Percentiles rank a stretch among this genome's conserved stretches.
Conservation (phyloP, 2,329 filamentous ascomycete species). For the Simplicillium aogashimaense region DNA sequence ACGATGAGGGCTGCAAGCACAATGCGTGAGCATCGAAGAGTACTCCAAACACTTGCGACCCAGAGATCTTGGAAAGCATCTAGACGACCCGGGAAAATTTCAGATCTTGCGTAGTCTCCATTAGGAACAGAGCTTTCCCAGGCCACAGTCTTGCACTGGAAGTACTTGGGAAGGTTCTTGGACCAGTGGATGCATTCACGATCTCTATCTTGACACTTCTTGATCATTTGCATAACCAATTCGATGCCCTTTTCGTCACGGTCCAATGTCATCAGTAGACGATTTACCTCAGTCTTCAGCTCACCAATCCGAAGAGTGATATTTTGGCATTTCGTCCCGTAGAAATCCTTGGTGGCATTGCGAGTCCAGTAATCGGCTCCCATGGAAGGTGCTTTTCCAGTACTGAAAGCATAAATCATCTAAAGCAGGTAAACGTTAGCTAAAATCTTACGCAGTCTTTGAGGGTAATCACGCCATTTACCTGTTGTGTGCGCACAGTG, state of each 20-base stretch:
- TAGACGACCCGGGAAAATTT: slow-evolving; percentile 50
- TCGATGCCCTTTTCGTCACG: slow-evolving; percentile 40
- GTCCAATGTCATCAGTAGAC: slow-evolving; percentile 32
- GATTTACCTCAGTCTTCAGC: slow-evolving; percentile 43
- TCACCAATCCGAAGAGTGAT: slow-evolving; percentile 45
- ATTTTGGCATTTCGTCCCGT: slow-evolving; percentile 36
- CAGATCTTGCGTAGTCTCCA: slow-evolving; percentile 40
- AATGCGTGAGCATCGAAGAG: slow-evolving; percentile 41
- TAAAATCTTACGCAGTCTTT: not conserved
- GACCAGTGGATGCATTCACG: slow-evolving; percentile 42
- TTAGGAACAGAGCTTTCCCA: slow-evolving; percentile 46
- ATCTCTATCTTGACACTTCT: slow-evolving; percentile 40
- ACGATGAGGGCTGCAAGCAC: slow-evolving; percentile 45
- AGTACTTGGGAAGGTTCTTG: slow-evolving; percentile 36
- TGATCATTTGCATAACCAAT: slow-evolving; percentile 40
- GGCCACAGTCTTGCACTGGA: slow-evolving; percentile 40
- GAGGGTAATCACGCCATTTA: slow-evolving; percentile 16
- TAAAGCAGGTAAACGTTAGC: slow-evolving; percentile 13
- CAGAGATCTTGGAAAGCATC: slow-evolving; percentile 51
- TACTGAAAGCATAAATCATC: slow-evolving; percentile 48
- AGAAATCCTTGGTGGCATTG: slow-evolving; percentile 38
- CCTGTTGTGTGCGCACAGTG: slow-evolving; percentile 51
- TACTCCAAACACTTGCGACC: slow-evolving; percentile 48
- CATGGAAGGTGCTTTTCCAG: slow-evolving; percentile 41
- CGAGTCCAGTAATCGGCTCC: slow-evolving; percentile 50